Base-by-base conservation (phyloP, 192 early-diverging fungal genomes). In the Linnemannia zychae region DNA sequence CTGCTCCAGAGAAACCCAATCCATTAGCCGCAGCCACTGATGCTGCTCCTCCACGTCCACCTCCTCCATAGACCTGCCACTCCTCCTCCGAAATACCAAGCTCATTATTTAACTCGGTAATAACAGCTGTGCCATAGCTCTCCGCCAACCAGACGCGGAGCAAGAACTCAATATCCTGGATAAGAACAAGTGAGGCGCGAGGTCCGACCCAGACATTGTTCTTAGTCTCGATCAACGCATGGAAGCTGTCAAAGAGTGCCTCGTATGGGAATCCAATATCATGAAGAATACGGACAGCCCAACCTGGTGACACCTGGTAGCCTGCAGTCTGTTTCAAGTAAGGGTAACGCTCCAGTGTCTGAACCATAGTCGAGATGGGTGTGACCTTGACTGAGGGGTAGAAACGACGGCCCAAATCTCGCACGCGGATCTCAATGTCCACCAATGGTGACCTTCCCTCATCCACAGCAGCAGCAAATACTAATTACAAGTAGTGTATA, bases 261-360 rank as follows among this genome's bases (percentile, higher is more conserved):
- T 85, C 83, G 37, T 76, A 76, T 0, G 83, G 83, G 74, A 85
- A 85, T 18, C 83, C 83, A 63, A 85, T 79, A 20, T 85, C 83
- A 4, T 74, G 67, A 24, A 85, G 47, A 63, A 85, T 85, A 17
- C 83, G 73, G 6, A 85, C 83, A 7, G 83, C 83, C 83, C 83
- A 85, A 0, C 83, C 83, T 28, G 83, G 66, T 4, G 77, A 74
- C 17, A 52, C 68, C 7, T 40, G 74, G 72, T 76, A 79, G 11
- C 49, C 33, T 17, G 74, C 83, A 20, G 82, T 84, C 40, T 79
- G 83, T 65, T 74, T 75, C 47, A 85, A 31, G 50, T 85, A 79
- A 15, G 83, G 83, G 65, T 85, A 85, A 4, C 83, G 67, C 37
- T 85, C 83, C 53, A 85, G 60, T 18, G 76, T 73, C 40, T 85